These are phyloP conservation scores for Trichoderma oligosporum DNA, from an alignment of 2,329 filamentous ascomycete genomes.

Conservation along the genomic window DNA sequence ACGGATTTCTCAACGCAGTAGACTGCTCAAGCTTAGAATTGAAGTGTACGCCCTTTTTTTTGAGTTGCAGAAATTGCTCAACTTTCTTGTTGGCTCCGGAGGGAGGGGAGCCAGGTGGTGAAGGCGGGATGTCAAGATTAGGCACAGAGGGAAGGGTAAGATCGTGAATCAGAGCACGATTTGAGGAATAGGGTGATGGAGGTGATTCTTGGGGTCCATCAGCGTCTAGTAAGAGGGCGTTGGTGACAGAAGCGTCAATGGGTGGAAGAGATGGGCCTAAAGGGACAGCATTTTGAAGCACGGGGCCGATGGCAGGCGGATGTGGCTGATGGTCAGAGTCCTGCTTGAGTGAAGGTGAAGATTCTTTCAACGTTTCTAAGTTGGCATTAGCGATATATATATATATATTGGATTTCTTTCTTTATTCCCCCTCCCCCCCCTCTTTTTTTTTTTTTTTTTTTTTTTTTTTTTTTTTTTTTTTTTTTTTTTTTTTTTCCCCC, in stretches of 20 bases:
- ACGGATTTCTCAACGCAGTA: conserved; percentile 66
- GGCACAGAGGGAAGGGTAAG: conserved; percentile 70
- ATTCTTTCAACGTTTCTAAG: neutral
- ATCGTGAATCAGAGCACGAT: conserved; percentile 61
- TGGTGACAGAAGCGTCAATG: conserved; percentile 24
- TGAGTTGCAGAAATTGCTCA: conserved; percentile 70
- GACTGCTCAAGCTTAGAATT: conserved; percentile 68
- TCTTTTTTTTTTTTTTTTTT: too few relatives aligned
- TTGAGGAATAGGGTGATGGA: conserved; percentile 62
- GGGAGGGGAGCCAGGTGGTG: conserved; percentile 61
- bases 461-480: too few relatives aligned
- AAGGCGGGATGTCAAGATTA: conserved; percentile 70
- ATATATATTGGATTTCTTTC: too few relatives aligned
- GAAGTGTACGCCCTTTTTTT: conserved; percentile 73
- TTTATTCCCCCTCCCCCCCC: too few relatives aligned
- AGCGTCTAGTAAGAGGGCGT: conserved; percentile 21
- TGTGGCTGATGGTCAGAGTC: conserved; percentile 5
- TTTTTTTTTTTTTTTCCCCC: too few relatives aligned
- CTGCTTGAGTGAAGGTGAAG: neutral
- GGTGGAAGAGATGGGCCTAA: conserved; percentile 41
- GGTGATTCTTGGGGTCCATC: conserved; percentile 30
- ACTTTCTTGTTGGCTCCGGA: conserved; percentile 61
- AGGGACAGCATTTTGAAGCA: conserved; percentile 31
- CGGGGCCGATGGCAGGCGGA: conserved; percentile 27
- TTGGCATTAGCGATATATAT: neutral